These are phyloP conservation scores for Pseudogymnoascus sp. DNA, from an alignment of 2,329 filamentous ascomycete genomes.

Conservation along the genomic window DNA sequence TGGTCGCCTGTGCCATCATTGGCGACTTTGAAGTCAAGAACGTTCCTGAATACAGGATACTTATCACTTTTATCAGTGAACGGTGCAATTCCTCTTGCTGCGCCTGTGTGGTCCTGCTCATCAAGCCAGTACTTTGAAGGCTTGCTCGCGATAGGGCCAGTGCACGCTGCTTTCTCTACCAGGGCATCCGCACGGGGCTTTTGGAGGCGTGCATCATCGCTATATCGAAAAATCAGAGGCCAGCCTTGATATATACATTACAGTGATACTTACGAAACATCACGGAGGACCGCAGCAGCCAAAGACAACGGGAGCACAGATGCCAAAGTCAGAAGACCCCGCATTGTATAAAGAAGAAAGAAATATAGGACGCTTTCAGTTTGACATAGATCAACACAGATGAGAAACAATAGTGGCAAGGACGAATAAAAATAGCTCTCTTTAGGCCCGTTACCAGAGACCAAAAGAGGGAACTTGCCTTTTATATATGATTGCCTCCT, in stretches of 20 bases:
- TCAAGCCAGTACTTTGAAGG: constrained; percentile 7
- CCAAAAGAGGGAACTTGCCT: neutral
- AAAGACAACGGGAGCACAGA: neutral
- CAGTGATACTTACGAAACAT: neutral
- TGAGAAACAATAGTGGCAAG: neutral
- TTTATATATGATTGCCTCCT: neutral
- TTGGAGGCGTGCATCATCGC: neutral
- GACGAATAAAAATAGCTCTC: neutral
- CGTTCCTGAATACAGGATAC: neutral
- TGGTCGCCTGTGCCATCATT: constrained; percentile 9
- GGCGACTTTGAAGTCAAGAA: neutral
- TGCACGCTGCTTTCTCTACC: neutral
- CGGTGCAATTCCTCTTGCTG: neutral
- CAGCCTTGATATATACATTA: neutral
- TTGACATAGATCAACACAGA: neutral
- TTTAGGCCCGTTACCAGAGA: neutral
- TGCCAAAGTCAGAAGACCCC: neutral
- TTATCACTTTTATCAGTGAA: neutral
- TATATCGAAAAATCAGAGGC: neutral
- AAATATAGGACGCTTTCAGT: constrained; percentile 1
- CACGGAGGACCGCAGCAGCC: neutral
- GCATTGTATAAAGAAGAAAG: neutral
- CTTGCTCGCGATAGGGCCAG: neutral
- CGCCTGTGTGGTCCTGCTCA: neutral
- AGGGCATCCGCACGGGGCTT: neutral